These are phyloP conservation scores for Vanrija humicola DNA, from an alignment of 1,284 basidiomycete species.

Conservation along the genomic window DNA sequence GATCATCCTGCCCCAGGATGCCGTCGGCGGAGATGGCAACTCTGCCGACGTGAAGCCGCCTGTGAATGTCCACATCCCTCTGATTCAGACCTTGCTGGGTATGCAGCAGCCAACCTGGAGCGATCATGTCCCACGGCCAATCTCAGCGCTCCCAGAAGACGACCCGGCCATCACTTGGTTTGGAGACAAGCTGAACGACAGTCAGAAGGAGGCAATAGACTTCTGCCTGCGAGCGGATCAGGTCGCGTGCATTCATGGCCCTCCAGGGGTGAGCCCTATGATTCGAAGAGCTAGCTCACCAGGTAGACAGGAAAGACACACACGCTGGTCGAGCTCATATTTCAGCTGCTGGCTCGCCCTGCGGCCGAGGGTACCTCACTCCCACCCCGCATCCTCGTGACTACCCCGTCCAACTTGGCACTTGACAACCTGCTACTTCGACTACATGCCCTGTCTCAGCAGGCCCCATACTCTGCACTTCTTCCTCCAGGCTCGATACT, in stretches of 20 bases:
- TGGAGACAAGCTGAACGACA: constrained; percentile 70
- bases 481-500: constrained; percentile 55
- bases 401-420: constrained; percentile 47
- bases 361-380: constrained; percentile 25
- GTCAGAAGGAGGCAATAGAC: constrained; percentile 69
- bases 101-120: constrained; percentile 47
- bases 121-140: background rate
- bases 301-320: constrained; percentile 78
- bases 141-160: background rate
- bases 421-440: constrained; percentile 80
- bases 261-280: constrained; percentile 64
- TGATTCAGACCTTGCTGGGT: constrained; percentile 66
- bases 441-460: constrained; percentile 49
- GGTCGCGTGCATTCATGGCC: constrained; percentile 92
- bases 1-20: constrained; percentile 30
- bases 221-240: constrained; percentile 54
- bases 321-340: constrained; percentile 83
- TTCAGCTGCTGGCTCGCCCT: constrained; percentile 62
- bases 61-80: constrained; percentile 28
- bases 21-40: background rate
- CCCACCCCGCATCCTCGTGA: constrained; percentile 55
- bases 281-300: background rate
- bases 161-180: constrained; percentile 60
- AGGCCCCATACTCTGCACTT: constrained; percentile 28
- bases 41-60: background rate